Conservation (phyloP, 177 flowering plant species). For the Vitis hybrid region DNA sequence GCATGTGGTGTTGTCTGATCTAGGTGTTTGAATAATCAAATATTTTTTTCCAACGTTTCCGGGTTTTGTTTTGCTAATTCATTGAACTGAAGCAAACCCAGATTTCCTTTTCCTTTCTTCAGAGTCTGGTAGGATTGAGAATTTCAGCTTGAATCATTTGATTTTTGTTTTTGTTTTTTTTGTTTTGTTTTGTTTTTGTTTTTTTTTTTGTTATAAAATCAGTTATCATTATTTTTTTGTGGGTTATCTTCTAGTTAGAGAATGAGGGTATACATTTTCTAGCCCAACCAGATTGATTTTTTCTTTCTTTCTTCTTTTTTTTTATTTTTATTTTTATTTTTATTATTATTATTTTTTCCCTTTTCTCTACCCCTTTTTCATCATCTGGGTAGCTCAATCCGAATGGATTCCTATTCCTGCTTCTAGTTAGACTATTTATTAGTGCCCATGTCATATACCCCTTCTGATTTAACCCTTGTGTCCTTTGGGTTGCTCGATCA, state of each 20-base stretch:
- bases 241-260: neutral
- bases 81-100: constrained; percentile 12
- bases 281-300: no score
- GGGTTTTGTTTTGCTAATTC: constrained; percentile 3
- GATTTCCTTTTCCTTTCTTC: constrained; percentile 9
- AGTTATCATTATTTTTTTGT: neutral
- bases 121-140: neutral
- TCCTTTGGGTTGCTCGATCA: neutral
- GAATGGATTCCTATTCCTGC: no score
- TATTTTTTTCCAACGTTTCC: neutral
- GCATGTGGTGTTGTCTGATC: constrained; percentile 26
- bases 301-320: no score
- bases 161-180: neutral
- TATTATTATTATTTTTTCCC: neutral
- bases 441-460: no score
- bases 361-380: neutral
- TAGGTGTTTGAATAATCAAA: constrained; percentile 15
- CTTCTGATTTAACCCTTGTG: neutral
- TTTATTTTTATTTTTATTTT: no score
- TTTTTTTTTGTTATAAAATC: neutral
- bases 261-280: neutral
- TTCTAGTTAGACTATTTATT: neutral
- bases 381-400: neutral
- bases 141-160: neutral
- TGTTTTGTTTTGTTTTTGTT: neutral